Evolutionary conservation across 1,284 basidiomycete species (phyloP).

Genomic region (Fomes fomentarius): DNA sequence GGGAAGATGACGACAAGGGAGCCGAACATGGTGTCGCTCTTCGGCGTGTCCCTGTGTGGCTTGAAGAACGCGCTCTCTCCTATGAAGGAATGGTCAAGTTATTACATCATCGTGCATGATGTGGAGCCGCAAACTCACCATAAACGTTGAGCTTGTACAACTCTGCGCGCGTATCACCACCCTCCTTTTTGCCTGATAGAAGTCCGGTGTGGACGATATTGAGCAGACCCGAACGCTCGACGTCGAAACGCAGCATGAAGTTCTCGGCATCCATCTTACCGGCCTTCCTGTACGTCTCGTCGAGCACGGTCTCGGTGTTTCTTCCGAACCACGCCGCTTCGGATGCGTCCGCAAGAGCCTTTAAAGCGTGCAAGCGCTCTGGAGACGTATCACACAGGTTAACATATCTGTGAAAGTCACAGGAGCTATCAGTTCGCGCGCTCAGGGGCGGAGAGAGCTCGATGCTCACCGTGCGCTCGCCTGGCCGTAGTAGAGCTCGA

Average conservation of each 20-base stretch:
- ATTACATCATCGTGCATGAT: neutral
- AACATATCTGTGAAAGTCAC: neutral
- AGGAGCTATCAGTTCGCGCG: neutral
- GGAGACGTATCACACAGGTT: neutral
- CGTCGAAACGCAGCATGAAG: neutral
- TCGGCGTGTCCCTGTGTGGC: slow-evolving; percentile 45
- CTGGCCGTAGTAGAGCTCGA: slow-evolving; percentile 16
- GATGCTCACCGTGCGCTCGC: slow-evolving; percentile 2
- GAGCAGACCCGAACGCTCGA: slow-evolving; percentile 15
- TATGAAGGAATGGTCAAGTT: neutral
- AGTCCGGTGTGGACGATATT: slow-evolving; percentile 16
- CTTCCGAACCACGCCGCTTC: slow-evolving; percentile 27
- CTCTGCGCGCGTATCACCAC: slow-evolving; percentile 22
- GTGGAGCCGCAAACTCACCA: slow-evolving; percentile 7
- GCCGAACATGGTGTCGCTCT: slow-evolving; percentile 33
- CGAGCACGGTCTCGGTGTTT: slow-evolving; percentile 23
- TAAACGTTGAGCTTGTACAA: slow-evolving; percentile 36
- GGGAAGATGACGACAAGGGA: slow-evolving; percentile 46
- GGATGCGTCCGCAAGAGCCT: slow-evolving; percentile 18
- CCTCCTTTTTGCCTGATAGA: slow-evolving; percentile 12
- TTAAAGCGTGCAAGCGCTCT: slow-evolving; percentile 1
- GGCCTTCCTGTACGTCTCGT: slow-evolving; percentile 31
- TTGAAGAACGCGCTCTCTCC: slow-evolving; percentile 44
- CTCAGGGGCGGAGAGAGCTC: no score
- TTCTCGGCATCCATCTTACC: slow-evolving; percentile 28